Conservation (phyloP, 768 basidiomycete genomes). For the Trametes cinnabarina region DNA sequence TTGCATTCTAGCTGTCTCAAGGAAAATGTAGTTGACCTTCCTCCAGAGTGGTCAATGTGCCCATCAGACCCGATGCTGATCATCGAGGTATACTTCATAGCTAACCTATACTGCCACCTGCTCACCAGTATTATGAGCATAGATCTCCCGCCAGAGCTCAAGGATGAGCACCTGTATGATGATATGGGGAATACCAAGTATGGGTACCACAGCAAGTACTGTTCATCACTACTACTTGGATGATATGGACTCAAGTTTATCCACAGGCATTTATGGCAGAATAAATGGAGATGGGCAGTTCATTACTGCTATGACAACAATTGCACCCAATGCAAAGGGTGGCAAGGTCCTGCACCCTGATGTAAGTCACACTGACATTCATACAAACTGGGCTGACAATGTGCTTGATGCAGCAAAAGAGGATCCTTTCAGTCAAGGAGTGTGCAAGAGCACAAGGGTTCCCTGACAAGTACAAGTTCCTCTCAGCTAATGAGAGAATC, state of each 20-base stretch:
- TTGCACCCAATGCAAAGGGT: conserved; percentile 51
- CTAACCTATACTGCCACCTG: background rate
- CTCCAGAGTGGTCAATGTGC: conserved; percentile 52
- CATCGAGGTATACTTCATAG: conserved; percentile 45
- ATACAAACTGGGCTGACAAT: background rate
- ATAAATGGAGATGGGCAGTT: conserved; percentile 53
- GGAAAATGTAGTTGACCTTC: too few relatives aligned
- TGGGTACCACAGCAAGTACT: background rate
- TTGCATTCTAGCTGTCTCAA: background rate
- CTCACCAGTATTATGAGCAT: background rate
- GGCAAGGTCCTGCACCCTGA: conserved; percentile 45
- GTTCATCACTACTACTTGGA: background rate
- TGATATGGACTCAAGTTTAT: background rate
- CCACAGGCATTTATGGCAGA: conserved; percentile 53
- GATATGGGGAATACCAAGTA: background rate
- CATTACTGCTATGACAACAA: conserved; percentile 60
- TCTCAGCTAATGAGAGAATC: conserved; percentile 41
- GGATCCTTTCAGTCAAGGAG: conserved; percentile 65
- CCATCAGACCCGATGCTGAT: conserved; percentile 48
- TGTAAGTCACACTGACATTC: conserved; percentile 28
- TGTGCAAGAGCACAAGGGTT: conserved; percentile 78
- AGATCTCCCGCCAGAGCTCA: conserved; percentile 45
- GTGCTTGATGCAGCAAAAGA: conserved; percentile 53
- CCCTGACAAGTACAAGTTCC: conserved; percentile 66
- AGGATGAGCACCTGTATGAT: background rate